A percentile compares a stretch with the other conserved stretches of the same genome.
These are phyloP conservation scores for Candida namnaoensis DNA, from an alignment of 805 yeast species.

Conservation along the genomic window DNA sequence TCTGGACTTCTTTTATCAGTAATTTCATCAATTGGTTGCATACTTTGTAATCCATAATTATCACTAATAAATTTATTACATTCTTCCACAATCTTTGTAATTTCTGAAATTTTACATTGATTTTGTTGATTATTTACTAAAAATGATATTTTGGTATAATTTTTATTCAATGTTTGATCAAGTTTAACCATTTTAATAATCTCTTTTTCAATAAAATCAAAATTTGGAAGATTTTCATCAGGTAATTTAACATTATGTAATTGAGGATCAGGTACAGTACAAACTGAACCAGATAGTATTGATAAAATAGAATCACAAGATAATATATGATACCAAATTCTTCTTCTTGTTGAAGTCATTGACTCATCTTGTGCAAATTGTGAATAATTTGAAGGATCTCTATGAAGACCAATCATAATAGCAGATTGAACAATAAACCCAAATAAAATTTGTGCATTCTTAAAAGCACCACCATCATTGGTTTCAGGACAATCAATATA, in stretches of 20 bases:
- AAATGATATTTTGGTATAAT: slow-evolving; percentile 3
- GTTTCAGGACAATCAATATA: slow-evolving; percentile 35
- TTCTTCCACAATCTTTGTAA: slow-evolving; percentile 3
- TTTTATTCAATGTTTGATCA: slow-evolving; percentile 1
- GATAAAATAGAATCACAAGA: slow-evolving; percentile 6
- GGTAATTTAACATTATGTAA: slow-evolving; percentile 4
- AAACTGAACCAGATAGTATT: slow-evolving; percentile 6
- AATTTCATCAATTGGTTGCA: neutral
- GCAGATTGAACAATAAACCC: slow-evolving; percentile 35
- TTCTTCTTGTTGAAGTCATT: slow-evolving; percentile 9
- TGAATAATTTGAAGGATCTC: slow-evolving; percentile 30
- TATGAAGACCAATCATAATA: slow-evolving; percentile 32
- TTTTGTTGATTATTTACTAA: slow-evolving; percentile 6
- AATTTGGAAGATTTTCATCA: slow-evolving; percentile 3
- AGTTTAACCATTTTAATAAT: slow-evolving; percentile 1
- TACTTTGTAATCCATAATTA: neutral
- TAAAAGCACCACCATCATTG: slow-evolving; percentile 32
- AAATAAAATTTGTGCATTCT: slow-evolving; percentile 26
- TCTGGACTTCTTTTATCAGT: slow-evolving; percentile 2
- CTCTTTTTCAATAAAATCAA: slow-evolving; percentile 6
- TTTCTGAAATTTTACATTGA: slow-evolving; percentile 3
- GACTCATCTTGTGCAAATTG: slow-evolving; percentile 4
- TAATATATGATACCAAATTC: slow-evolving; percentile 10
- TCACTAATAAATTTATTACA: slow-evolving; percentile 5
- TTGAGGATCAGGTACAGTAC: slow-evolving; percentile 3